Percentiles rank a stretch among this genome's conserved stretches.
These are phyloP conservation scores for Calamus simplicifolius DNA, from an alignment of 176 grass and related monocot genomes.

Conservation along the genomic window DNA sequence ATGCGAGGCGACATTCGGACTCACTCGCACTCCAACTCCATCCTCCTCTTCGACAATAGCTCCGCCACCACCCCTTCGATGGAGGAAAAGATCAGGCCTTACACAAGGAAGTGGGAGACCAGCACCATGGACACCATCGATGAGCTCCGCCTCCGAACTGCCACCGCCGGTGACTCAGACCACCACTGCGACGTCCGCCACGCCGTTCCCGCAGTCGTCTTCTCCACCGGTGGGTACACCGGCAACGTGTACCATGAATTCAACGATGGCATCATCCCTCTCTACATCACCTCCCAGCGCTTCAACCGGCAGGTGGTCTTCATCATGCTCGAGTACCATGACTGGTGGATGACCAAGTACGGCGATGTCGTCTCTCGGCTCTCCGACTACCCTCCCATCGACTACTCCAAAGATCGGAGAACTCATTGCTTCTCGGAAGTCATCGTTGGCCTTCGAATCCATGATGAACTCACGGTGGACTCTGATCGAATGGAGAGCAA, in stretches of 20 bases:
- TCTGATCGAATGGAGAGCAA: conserved; percentile 24
- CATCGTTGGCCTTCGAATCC: conserved; percentile 69
- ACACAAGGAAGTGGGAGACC: conserved; percentile 83
- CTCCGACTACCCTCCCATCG: conserved; percentile 55
- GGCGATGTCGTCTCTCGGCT: conserved; percentile 51
- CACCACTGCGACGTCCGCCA: conserved; percentile 53
- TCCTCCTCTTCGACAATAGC: conserved; percentile 27
- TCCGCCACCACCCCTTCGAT: conserved; percentile 11
- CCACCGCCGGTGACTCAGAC: conserved; percentile 2
- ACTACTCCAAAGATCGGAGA: conserved; percentile 45
- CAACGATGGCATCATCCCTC: conserved; percentile 88
- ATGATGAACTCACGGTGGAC: conserved; percentile 68
- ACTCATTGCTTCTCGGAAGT: conserved; percentile 85
- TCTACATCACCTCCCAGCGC: conserved; percentile 69
- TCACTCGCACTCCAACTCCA: conserved; percentile 58
- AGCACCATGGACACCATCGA: conserved; percentile 62
- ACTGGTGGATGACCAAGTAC: conserved; percentile 91
- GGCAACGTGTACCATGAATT: conserved; percentile 96
- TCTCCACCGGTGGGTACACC: conserved; percentile 89
- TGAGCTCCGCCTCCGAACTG: conserved; percentile 45
- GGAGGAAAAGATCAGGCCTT: conserved; percentile 69
- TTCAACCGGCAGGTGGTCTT: conserved; percentile 47
- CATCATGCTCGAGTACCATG: conserved; percentile 71
- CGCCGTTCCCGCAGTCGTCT: conserved; percentile 65
- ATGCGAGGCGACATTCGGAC: conserved; percentile 63